Percentiles rank a stretch among this genome's conserved stretches.
Conservation (phyloP, 208 protist species). For the Trypanosoma cruzi region DNA sequence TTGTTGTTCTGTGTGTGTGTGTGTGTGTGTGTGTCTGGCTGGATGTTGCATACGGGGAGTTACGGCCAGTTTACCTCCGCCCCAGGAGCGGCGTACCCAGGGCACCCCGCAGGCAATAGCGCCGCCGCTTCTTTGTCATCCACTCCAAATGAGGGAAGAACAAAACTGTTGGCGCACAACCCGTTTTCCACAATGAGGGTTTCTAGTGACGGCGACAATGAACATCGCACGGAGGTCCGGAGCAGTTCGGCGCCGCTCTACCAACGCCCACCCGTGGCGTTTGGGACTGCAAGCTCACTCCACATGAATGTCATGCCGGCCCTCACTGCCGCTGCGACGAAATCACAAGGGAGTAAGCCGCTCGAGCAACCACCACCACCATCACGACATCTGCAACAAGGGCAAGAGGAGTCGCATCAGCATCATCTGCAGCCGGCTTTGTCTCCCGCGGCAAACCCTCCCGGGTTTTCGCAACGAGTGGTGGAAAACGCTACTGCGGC, state of each 20-base stretch:
- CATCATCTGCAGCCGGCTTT: constrained; percentile 4
- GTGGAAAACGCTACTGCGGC: neutral
- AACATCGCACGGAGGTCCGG: neutral
- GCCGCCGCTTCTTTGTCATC: neutral
- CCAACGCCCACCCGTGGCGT: neutral
- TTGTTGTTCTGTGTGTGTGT: neutral
- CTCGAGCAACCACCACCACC: neutral
- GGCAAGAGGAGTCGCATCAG: constrained; percentile 8
- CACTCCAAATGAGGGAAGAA: neutral
- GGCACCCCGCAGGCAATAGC: neutral
- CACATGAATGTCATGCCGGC: neutral
- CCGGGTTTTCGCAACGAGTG: neutral
- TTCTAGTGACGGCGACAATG: neutral
- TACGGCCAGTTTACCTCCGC: neutral
- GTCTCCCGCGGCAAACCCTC: neutral
- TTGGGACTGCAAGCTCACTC: neutral
- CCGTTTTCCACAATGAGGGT: constrained; percentile 23
- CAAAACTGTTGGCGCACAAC: constrained; percentile 26
- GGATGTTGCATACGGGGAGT: neutral
- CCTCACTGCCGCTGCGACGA: neutral
- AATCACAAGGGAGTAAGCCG: neutral
- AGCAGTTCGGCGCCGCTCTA: neutral
- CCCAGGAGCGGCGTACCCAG: neutral
- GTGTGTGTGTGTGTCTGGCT: neutral
- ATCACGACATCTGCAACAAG: neutral